These are phyloP conservation scores for Apiospora saccharicola DNA, from an alignment of 2,329 filamentous ascomycete genomes.

Conservation along the genomic window DNA sequence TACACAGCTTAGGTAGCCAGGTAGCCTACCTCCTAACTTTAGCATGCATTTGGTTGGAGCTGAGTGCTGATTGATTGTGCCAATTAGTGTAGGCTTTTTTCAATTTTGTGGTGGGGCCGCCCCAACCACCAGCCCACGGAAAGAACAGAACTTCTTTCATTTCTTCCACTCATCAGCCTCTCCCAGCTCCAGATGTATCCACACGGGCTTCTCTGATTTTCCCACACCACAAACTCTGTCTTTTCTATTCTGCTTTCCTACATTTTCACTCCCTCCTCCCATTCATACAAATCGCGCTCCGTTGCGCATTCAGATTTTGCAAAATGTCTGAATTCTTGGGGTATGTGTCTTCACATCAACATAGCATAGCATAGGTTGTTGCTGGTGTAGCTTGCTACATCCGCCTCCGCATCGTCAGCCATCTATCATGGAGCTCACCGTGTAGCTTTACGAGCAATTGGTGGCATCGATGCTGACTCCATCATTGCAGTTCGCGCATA, in stretches of 20 bases:
- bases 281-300: conserved; percentile 9
- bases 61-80: too few species aligned
- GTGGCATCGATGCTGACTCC: conserved; percentile 23
- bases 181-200: conserved; percentile 9
- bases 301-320: conserved; percentile 22
- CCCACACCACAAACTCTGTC: conserved; percentile 24
- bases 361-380: conserved; percentile 18
- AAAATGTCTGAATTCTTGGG: conserved; percentile 68
- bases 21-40: too few species aligned
- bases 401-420: conserved; percentile 31
- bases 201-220: conserved; percentile 22
- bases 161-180: conserved; percentile 11
- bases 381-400: conserved; percentile 30
- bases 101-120: neutral
- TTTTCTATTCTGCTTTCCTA: conserved; percentile 12
- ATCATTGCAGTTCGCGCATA: conserved; percentile 78
- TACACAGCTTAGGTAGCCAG: too few species aligned
- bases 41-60: too few species aligned
- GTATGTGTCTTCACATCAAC: conserved; percentile 47
- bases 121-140: neutral
- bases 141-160: neutral
- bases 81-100: too few species aligned
- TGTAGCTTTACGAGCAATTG: conserved; percentile 31
- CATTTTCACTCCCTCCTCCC: conserved; percentile 4
- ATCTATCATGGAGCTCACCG: conserved; percentile 17